A percentile compares a stretch with the other conserved stretches of the same genome.
These are phyloP conservation scores for Fusarium fujikuroi DNA, from an alignment of 2,329 filamentous ascomycete species.

Conservation along the genomic window DNA sequence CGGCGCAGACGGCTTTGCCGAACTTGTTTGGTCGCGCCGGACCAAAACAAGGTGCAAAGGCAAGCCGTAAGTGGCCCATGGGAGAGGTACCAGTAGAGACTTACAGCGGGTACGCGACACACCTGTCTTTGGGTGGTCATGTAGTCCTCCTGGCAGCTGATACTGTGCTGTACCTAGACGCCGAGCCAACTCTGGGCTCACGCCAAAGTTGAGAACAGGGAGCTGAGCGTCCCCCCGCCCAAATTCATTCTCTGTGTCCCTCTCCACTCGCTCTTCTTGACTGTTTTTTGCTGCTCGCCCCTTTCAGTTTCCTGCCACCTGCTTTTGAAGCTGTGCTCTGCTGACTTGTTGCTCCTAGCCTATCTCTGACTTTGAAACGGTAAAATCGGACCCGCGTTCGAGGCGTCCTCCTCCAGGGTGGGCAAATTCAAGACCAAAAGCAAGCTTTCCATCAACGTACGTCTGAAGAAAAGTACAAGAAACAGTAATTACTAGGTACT, in stretches of 20 bases:
- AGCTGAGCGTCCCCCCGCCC: slow-evolving; percentile 48
- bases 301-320: slow-evolving; percentile 34
- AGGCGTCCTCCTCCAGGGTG: neutral
- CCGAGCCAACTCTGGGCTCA: slow-evolving; percentile 28
- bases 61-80: slow-evolving; percentile 43
- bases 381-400: slow-evolving; percentile 12
- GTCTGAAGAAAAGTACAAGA: neutral
- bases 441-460: neutral
- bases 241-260: slow-evolving; percentile 40
- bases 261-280: slow-evolving; percentile 46
- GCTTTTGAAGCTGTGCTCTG: slow-evolving; percentile 22
- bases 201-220: slow-evolving; percentile 41
- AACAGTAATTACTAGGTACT: neutral
- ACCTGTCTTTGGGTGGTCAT: slow-evolving; percentile 49
- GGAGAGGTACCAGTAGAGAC: slow-evolving; percentile 48
- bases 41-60: slow-evolving; percentile 43
- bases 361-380: neutral
- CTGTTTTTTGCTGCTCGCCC: slow-evolving; percentile 9
- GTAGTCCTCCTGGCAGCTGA: slow-evolving; percentile 48
- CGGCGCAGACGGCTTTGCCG: slow-evolving; percentile 38
- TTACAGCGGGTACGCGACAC: slow-evolving; percentile 52
- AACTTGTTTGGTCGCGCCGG: slow-evolving; percentile 42
- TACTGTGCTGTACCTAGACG: slow-evolving; percentile 53
- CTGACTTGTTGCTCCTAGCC: slow-evolving; percentile 14
- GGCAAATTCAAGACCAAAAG: neutral